Evolutionary conservation across 495 filamentous ascomycete genomes (phyloP).

Genomic region (Rhypophila decipiens): DNA sequence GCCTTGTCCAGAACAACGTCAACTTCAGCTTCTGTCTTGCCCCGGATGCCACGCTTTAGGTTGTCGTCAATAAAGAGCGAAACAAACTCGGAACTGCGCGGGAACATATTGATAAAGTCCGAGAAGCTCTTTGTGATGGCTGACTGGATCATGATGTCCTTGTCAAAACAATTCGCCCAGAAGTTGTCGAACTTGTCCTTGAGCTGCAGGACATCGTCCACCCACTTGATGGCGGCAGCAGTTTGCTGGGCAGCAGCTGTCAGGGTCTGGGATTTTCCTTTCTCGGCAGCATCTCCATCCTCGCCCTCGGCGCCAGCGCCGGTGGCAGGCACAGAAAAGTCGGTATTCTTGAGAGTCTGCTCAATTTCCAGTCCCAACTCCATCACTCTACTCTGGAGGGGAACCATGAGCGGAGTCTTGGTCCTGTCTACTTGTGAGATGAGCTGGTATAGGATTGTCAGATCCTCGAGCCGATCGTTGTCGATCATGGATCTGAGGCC

Average conservation of each 20-base stretch:
- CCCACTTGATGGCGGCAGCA: conserved; percentile 84
- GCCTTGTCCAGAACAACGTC: conserved; percentile 85
- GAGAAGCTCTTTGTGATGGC: conserved; percentile 77
- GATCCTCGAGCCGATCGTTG: conserved; percentile 70
- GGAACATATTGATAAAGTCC: conserved; percentile 84
- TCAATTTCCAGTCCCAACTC: conserved; percentile 81
- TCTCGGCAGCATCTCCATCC: conserved; percentile 42
- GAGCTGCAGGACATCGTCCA: conserved; percentile 77
- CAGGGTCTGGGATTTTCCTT: conserved; percentile 33
- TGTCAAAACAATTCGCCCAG: conserved; percentile 59
- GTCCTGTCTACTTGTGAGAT: conserved; percentile 71
- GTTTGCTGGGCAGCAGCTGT: conserved; percentile 54
- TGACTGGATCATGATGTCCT: conserved; percentile 72
- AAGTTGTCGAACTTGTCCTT: conserved; percentile 87
- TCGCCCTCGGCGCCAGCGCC: conserved; percentile 40
- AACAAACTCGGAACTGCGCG: conserved; percentile 79
- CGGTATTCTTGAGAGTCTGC: conserved; percentile 48
- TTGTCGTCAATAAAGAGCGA: conserved; percentile 98
- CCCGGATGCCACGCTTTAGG: conserved; percentile 86
- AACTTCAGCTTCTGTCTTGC: conserved; percentile 86
- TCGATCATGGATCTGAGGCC: conserved; percentile 89
- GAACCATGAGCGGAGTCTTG: conserved; percentile 62
- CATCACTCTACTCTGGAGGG: conserved; percentile 66
- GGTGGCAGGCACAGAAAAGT: conserved; percentile 32
- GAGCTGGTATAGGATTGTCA: conserved; percentile 70